Evolutionary conservation across 495 filamentous ascomycete genomes (phyloP).

Genomic region (Recurvomyces mirabilis): DNA sequence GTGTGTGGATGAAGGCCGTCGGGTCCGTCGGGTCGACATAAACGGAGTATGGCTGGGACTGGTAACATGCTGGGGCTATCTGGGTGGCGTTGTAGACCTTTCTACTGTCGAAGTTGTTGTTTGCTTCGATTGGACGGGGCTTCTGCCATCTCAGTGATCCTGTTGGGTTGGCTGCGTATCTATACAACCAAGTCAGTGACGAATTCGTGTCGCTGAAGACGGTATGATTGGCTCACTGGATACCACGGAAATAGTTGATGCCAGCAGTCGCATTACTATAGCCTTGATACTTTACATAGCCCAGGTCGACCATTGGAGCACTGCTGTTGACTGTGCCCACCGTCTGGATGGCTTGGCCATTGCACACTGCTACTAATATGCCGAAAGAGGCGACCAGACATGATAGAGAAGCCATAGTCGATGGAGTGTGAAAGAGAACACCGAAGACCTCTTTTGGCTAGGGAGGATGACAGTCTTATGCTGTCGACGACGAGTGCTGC

Average conservation of each 20-base stretch:
- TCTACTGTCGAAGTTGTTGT: conserved; percentile 14
- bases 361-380: too few species aligned
- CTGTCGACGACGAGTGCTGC: too few species aligned
- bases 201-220: not conserved
- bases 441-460: too few species aligned
- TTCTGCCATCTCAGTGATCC: conserved; percentile 19
- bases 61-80: conserved; percentile 18
- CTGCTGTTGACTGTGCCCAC: not conserved
- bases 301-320: conserved; percentile 17
- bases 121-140: conserved; percentile 17
- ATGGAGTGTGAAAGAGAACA: too few species aligned
- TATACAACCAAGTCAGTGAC: not conserved
- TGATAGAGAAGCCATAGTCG: too few species aligned
- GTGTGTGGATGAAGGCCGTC: conserved; percentile 1
- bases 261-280: conserved; percentile 9
- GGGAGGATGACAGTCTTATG: too few species aligned
- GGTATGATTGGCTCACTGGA: conserved; percentile 4
- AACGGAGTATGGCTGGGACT: conserved; percentile 11
- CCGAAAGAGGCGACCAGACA: too few species aligned
- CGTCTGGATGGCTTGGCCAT: conserved; percentile 8
- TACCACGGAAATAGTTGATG: conserved; percentile 14
- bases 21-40: conserved; percentile 4
- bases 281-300: conserved; percentile 22
- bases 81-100: conserved; percentile 16
- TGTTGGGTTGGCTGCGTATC: conserved; percentile 17